These are phyloP conservation scores for Marasmius fiardii DNA, from an alignment of 1,284 basidiomycete species.

Conservation along the genomic window DNA sequence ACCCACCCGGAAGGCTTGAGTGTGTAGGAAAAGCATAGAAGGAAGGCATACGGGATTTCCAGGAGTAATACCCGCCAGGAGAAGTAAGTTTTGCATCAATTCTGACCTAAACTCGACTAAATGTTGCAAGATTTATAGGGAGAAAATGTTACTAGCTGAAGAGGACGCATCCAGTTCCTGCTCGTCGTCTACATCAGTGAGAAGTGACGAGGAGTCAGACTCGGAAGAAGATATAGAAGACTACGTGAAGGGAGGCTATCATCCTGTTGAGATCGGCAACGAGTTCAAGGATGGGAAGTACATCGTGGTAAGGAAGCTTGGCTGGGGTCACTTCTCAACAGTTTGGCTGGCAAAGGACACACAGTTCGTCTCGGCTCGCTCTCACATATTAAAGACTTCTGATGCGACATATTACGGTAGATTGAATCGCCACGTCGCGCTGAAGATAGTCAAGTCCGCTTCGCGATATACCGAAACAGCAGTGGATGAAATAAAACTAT, in stretches of 20 bases:
- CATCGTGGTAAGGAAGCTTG: constrained; percentile 91
- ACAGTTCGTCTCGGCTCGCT: constrained; percentile 52
- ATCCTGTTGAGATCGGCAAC: constrained; percentile 96
- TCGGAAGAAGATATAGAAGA: constrained; percentile 74
- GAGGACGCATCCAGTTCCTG: constrained; percentile 30
- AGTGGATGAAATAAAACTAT: constrained; percentile 96
- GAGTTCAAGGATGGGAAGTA: constrained; percentile 88
- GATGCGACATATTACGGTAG: constrained; percentile 38
- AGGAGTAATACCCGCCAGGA: no score
- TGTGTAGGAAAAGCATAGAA: no score
- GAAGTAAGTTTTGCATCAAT: no score
- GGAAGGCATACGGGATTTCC: no score
- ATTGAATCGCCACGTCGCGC: constrained; percentile 92
- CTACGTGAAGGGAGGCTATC: constrained; percentile 92
- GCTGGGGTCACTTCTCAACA: constrained; percentile 97
- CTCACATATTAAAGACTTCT: constrained; percentile 14
- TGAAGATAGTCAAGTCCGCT: constrained; percentile 99
- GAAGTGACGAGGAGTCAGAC: constrained; percentile 54
- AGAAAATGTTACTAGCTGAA: neutral
- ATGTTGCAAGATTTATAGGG: no score
- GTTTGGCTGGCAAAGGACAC: constrained; percentile 90
- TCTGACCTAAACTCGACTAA: no score
- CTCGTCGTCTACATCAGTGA: constrained; percentile 51
- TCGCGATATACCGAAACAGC: constrained; percentile 97
- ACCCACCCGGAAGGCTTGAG: no score